A percentile compares a stretch with the other conserved stretches of the same genome.
Conservation (phyloP, 805 yeast genomes). For the Metschnikowia lunata region DNA sequence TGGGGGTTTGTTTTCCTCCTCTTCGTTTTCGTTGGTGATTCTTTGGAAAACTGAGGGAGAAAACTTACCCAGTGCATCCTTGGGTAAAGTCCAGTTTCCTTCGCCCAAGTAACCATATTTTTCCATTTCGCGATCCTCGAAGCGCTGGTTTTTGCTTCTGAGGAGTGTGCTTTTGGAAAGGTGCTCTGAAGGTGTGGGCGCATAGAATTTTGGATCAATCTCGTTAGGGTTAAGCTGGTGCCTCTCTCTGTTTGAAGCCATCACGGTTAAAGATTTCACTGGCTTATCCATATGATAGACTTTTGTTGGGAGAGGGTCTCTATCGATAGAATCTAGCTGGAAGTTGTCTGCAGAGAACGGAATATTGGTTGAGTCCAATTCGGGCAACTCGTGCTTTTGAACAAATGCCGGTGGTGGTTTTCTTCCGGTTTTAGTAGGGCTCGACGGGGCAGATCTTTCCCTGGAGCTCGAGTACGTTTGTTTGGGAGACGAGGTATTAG, state of each 20-base stretch:
- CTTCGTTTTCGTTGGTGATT: conserved; percentile 23
- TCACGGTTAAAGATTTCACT: conserved; percentile 27
- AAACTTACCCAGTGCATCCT: conserved; percentile 17
- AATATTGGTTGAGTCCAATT: conserved; percentile 19
- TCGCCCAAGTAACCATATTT: conserved; percentile 40
- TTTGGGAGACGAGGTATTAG: too few relatives aligned
- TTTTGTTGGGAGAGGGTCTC: conserved; percentile 29
- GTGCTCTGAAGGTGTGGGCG: conserved; percentile 47
- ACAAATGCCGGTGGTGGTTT: conserved; percentile 17
- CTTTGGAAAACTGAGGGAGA: conserved; percentile 36
- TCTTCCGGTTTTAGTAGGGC: conserved; percentile 7
- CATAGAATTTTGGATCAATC: conserved; percentile 35
- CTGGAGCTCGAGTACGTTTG: too few relatives aligned
- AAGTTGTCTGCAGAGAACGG: conserved; percentile 44
- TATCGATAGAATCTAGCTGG: conserved; percentile 29
- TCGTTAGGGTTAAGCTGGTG: conserved; percentile 15
- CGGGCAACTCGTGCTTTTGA: background rate
- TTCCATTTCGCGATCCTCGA: conserved; percentile 25
- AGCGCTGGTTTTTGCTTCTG: conserved; percentile 18
- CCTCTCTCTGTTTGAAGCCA: conserved; percentile 11
- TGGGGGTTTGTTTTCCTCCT: conserved; percentile 30
- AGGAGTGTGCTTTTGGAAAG: conserved; percentile 22
- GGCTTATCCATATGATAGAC: conserved; percentile 35
- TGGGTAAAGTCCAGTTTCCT: conserved; percentile 24
- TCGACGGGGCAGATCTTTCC: conserved; percentile 3